Percentiles rank a stretch among this genome's conserved stretches.
These are phyloP conservation scores for Heteromeles arbutifolia DNA, from an alignment of 306 rosid species.

Conservation along the genomic window DNA sequence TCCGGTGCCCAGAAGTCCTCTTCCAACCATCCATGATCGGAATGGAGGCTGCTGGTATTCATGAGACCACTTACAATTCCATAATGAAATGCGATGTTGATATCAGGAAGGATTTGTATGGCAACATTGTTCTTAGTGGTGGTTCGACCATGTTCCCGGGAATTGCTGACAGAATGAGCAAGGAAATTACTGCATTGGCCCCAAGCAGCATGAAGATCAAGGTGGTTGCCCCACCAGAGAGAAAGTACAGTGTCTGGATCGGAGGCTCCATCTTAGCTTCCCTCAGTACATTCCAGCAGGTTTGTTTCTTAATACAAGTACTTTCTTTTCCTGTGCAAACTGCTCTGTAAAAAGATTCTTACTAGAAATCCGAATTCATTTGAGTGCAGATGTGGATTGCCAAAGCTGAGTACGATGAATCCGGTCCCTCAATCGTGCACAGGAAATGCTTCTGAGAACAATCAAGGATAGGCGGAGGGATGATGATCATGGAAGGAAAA, in stretches of 20 bases:
- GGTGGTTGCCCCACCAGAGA: slow-evolving; percentile 35
- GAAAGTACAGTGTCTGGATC: slow-evolving; percentile 37
- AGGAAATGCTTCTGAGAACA: slow-evolving; percentile 29
- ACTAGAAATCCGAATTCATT: neutral
- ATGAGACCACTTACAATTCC: slow-evolving; percentile 31
- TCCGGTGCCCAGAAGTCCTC: slow-evolving; percentile 33
- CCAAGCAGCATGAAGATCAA: slow-evolving; percentile 38
- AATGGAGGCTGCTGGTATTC: slow-evolving; percentile 36
- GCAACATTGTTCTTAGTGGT: slow-evolving; percentile 36
- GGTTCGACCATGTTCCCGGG: slow-evolving; percentile 38
- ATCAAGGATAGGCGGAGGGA: slow-evolving; percentile 3
- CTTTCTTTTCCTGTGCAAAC: neutral
- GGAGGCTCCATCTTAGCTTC: slow-evolving; percentile 39
- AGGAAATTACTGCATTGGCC: slow-evolving; percentile 32
- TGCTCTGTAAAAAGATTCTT: neutral
- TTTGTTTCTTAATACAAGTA: neutral
- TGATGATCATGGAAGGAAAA: slow-evolving; percentile 7
- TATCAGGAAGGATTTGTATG: slow-evolving; percentile 33
- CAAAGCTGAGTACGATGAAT: slow-evolving; percentile 33
- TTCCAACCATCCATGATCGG: slow-evolving; percentile 41
- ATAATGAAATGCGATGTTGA: slow-evolving; percentile 38
- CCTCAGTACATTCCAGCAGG: slow-evolving; percentile 36
- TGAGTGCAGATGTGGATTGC: slow-evolving; percentile 34
- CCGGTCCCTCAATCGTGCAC: slow-evolving; percentile 37
- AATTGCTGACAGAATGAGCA: slow-evolving; percentile 36